Evolutionary conservation across 1,284 basidiomycete genomes (phyloP).

Genomic region (Kalmanozyma brasiliensis): DNA sequence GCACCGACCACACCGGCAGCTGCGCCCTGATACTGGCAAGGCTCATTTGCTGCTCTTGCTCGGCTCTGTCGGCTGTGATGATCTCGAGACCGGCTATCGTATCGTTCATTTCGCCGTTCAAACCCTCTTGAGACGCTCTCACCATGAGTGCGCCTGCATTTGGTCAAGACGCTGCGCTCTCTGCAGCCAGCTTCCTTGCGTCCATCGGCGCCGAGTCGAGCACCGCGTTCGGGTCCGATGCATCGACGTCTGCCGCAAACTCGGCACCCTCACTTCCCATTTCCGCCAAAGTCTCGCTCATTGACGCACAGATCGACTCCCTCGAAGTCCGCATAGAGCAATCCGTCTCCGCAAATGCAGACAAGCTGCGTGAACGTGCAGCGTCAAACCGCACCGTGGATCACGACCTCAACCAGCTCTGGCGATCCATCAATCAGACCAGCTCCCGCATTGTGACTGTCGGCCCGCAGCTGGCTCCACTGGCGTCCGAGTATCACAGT

Average conservation of each 20-base stretch:
- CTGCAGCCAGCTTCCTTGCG: constrained; percentile 38
- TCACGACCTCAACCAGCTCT: constrained; percentile 35
- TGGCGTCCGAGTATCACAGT: constrained; percentile 25
- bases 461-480: constrained; percentile 23
- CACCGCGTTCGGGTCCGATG: constrained; percentile 17
- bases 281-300: constrained; percentile 46
- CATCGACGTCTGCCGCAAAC: constrained; percentile 9
- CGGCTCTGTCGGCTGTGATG: no score
- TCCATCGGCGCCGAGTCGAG: constrained; percentile 44
- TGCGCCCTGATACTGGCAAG: no score
- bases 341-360: constrained; percentile 24
- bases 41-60: no score
- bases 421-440: constrained; percentile 35
- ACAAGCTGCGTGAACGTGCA: constrained; percentile 29
- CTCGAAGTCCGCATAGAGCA: constrained; percentile 28
- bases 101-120: neutral
- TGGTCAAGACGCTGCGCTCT: constrained; percentile 22
- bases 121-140: neutral
- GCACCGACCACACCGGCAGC: no score
- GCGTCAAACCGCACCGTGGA: constrained; percentile 27
- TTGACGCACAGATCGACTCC: constrained; percentile 50
- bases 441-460: constrained; percentile 35
- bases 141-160: constrained; percentile 22
- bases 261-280: constrained; percentile 38
- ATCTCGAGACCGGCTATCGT: neutral